Percentiles rank a stretch among this genome's conserved stretches.
These are phyloP conservation scores for Melampsora abietis-canadensis DNA, from an alignment of 1,284 basidiomycete species.

Conservation along the genomic window DNA sequence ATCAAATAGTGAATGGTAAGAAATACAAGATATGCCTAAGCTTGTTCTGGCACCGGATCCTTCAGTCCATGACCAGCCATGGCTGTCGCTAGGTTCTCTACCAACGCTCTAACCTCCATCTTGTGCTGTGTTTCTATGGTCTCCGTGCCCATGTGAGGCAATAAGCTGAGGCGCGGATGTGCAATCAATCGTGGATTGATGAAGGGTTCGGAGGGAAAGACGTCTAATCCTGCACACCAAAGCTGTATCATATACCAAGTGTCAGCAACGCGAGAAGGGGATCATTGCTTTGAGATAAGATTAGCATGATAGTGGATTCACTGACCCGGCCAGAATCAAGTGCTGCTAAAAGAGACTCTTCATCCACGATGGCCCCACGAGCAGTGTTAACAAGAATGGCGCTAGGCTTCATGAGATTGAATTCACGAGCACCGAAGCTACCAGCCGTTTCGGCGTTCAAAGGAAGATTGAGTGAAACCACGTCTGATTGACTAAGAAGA, in stretches of 20 bases:
- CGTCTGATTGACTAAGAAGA: conserved; percentile 61
- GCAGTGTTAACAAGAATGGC: conserved; percentile 84
- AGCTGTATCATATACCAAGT: neutral
- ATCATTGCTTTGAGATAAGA: neutral
- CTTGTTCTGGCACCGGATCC: conserved; percentile 54
- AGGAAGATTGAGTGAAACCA: conserved; percentile 48
- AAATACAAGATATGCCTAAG: neutral
- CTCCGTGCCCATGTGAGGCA: conserved; percentile 88
- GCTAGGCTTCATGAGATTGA: conserved; percentile 73
- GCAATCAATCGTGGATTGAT: conserved; percentile 59
- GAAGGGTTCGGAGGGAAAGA: conserved; percentile 80
- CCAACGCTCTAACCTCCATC: conserved; percentile 59
- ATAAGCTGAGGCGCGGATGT: conserved; percentile 60
- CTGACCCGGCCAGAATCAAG: conserved; percentile 76
- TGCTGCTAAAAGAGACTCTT: conserved; percentile 76
- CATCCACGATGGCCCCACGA: conserved; percentile 81
- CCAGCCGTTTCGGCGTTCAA: conserved; percentile 67
- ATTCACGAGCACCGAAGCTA: conserved; percentile 72
- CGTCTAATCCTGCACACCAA: conserved; percentile 69
- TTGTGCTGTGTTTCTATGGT: conserved; percentile 73
- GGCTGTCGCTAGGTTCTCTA: conserved; percentile 54
- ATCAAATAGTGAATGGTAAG: neutral
- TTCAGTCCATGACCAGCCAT: conserved; percentile 53
- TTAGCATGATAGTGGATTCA: neutral
- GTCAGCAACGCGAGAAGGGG: neutral